Evolutionary conservation across 768 basidiomycete species (phyloP).

Genomic region (Mycena leptocephala): DNA sequence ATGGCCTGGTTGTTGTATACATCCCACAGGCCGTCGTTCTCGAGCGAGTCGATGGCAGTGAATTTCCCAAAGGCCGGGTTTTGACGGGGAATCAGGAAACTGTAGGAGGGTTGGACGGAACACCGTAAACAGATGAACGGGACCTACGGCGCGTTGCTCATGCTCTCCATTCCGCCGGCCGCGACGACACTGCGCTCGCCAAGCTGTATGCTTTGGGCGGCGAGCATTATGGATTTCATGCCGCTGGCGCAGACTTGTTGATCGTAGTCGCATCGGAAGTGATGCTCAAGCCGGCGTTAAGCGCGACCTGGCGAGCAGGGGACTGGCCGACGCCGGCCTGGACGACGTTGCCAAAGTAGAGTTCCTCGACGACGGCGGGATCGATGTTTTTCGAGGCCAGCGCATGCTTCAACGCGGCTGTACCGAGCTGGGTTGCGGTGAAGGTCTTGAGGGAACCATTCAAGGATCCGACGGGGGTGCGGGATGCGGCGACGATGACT

Average conservation of each 20-base stretch:
- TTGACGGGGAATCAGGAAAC: constrained; percentile 87
- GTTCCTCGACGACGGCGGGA: constrained; percentile 90
- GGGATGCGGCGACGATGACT: constrained; percentile 94
- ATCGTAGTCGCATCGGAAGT: constrained; percentile 97
- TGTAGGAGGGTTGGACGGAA: constrained; percentile 45
- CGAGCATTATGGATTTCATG: constrained; percentile 95
- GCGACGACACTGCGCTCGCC: constrained; percentile 91
- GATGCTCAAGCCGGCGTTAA: constrained; percentile 87
- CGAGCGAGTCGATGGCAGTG: constrained; percentile 88
- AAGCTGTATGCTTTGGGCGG: constrained; percentile 89
- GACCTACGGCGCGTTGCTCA: constrained; percentile 98
- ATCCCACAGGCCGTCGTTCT: constrained; percentile 96
- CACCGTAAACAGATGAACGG: neutral
- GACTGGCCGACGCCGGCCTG: constrained; percentile 98
- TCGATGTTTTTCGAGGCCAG: constrained; percentile 86
- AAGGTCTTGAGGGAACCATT: constrained; percentile 91
- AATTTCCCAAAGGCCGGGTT: constrained; percentile 93
- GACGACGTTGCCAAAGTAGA: constrained; percentile 98
- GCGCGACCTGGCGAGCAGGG: constrained; percentile 98
- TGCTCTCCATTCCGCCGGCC: constrained; percentile 99
- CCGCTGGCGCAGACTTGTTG: constrained; percentile 99
- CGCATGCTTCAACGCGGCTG: constrained; percentile 92
- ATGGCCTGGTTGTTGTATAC: constrained; percentile 98
- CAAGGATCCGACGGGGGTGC: constrained; percentile 95
- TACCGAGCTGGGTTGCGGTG: constrained; percentile 93